Base-by-base conservation (phyloP, 2,329 filamentous ascomycete genomes). In the Stromatinia cepivora region DNA sequence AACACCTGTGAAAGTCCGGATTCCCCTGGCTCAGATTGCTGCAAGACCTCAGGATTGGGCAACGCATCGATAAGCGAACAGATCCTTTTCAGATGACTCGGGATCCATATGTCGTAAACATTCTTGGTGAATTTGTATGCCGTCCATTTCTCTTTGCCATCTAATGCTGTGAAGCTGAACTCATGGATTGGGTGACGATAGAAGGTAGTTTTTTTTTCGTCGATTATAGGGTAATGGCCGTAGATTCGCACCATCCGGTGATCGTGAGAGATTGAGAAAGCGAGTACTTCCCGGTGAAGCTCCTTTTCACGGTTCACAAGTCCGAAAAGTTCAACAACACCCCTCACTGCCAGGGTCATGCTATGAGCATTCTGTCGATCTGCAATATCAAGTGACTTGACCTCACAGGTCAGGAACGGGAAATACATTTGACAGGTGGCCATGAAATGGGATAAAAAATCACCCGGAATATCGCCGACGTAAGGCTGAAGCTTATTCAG, bases 401-500 rank as follows among this genome's bases (percentile, higher is more conserved):
- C 82, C 73, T 86, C 81, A 73, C 80, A 83, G 0, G 81, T 80
- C 0, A 86, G 76, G 71, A 85, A 86, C 3, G 82, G 82, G 71
- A 86, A 84, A 76, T 81, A 82, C 78, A 85, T 84, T 6, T 80
- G 76, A 66, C 79, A 81, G 15, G 81, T 85, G 10, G 73, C 80
- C 77, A 82, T 81, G 66, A 84, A 83, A 1, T 39, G n/a, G 31
- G 67, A 72, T 25, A 78, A 36, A 56, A 8, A 36, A 20, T 4
- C 82, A 6, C 77, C 72, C 22, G 57, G 15, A 20, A 70, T 1
- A 20, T 65, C 63, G 4, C 64, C 53, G n/a, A 52, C n/a, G 45
- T 80, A 80, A 7, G 79, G 79, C 5, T 73, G 67, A 5, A 85
- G 72, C 74, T 80, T 84, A 13, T 73, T 53, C 10, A 82, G 77